Base-by-base conservation (phyloP, 1,284 basidiomycete genomes). In the Boletus mariae region DNA sequence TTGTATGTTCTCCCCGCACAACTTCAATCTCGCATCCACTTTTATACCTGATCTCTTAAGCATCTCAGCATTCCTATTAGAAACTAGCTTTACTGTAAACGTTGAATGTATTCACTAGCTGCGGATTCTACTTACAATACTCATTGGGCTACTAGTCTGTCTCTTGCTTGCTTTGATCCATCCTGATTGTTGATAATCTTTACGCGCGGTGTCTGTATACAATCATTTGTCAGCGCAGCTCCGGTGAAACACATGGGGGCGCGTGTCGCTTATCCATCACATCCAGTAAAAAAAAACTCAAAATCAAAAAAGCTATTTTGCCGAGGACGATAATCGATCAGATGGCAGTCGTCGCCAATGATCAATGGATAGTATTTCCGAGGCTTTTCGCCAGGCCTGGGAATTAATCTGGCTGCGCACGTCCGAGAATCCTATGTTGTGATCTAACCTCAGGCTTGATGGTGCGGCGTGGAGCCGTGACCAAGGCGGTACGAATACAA, bases 31-130 rank as follows among this genome's bases (percentile, higher is more conserved):
- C 52, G 47, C 64, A 65, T 56, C 42, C 59, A 57, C 34, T 38
- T 47, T 50, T 52, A 64, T 64, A 68, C 62, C 66, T 67, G 44
- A 53, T 53, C 57, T 47, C 43, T 49, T 41, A 34, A 50, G 49
- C 49, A 63, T 54, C 47, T 55, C 53, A 45, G 54, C 63, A 64
- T 64, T 57, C 17, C 46, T 62, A 66, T 32, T 65, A 64, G 62
- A 66, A 59, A 57, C 57, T 47, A 37, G 52, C 28, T 47, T 57
- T 64, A 67, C 61, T 67, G 61, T 64, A 66, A 54, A 35, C 9
- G 50, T 62, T 52, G 45, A 51, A n/a, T 67, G 65, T 64, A 64
- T 55, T 55, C 61, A 52, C 42, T 62, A 62, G 52, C 44, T 54
- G 29, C 48, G 59, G 54, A 62, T 53, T 61, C 38, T 54, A 56